Evolutionary conservation across 2,329 filamentous ascomycete genomes (phyloP), one percentile per base, ranked within the genome.

Genomic region (Ceratocystis ficicola): DNA sequence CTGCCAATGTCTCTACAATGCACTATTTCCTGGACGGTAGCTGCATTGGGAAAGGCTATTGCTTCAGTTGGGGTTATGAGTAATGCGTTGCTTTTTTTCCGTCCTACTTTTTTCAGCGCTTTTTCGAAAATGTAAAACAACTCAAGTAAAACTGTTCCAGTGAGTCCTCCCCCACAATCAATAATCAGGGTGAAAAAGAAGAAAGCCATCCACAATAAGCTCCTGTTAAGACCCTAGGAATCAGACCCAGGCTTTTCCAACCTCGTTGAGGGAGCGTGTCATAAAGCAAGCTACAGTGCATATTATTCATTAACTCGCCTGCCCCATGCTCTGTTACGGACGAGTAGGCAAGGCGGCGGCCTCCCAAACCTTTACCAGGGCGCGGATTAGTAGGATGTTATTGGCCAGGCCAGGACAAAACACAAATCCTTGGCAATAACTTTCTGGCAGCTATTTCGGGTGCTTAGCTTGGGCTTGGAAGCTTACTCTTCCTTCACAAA

Each of bases 401-500:
- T 52, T 52, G 48, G 48, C 48, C 36, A 32, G 30, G 30, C 6
- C 30, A 15, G 22, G 10, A 15, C 17, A 48, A 48, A 52, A 15
- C 7, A 25, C 12, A 52, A 15, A 25, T 10, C 25, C 48, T 52
- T 52, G 48, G 48, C 22, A 52, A 28, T 41, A 32, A 32, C 10
- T 41, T 5, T 15, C 32, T 41, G 36, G 36, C 36, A 15, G 36
- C 36, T 41, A 41, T 41, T 41, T 41, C 36, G 3, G 36, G 36
- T 41, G 36, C 36, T 41, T 41, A 41, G 36, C 36, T 41, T 41
- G 36, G 36, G 36, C 36, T 12, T 41, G 10, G 25, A n/a, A 59
- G 55, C 55, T 59, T 59, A 59, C 55, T 59, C 55, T 59, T 59
- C 55, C 55, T 59, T 59, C 55, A 59, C 28, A 52, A 28, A 52